A percentile compares a stretch with the other conserved stretches of the same genome.
These are phyloP conservation scores for Cystobasidium onofrii DNA, from an alignment of 768 basidiomycete species.

Conservation along the genomic window DNA sequence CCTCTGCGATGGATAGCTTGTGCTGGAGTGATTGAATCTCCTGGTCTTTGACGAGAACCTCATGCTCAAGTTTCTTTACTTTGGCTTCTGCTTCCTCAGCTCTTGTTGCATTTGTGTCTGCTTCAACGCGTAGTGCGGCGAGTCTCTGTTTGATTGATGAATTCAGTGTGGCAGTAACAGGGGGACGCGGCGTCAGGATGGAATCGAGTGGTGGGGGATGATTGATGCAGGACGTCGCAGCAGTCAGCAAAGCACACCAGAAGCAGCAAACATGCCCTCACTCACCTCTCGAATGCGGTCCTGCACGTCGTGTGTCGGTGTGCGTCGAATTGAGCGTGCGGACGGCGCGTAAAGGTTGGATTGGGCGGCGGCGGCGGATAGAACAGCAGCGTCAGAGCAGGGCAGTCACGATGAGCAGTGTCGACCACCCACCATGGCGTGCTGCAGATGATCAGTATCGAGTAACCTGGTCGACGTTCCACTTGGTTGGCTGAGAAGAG, in stretches of 20 bases:
- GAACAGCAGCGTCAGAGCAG: background rate
- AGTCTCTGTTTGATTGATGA: conserved; percentile 48
- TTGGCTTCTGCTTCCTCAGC: conserved; percentile 71
- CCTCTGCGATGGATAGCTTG: conserved; percentile 59
- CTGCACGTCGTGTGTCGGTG: no score
- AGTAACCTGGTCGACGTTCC: background rate
- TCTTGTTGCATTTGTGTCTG: conserved; percentile 67
- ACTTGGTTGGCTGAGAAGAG: background rate
- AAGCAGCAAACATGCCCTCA: no score
- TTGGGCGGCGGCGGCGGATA: background rate
- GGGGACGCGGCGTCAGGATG: background rate
- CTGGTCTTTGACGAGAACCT: conserved; percentile 72
- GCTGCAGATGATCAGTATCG: background rate
- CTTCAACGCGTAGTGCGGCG: conserved; percentile 67
- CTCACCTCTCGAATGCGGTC: conserved; percentile 32
- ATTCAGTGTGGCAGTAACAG: background rate
- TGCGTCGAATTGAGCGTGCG: background rate
- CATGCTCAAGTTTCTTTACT: conserved; percentile 44
- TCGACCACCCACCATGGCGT: background rate
- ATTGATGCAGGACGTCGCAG: background rate
- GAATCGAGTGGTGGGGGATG: background rate
- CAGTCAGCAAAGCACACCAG: background rate
- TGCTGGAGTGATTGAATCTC: conserved; percentile 70
- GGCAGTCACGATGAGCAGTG: background rate
- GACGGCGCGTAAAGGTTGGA: background rate